Evolutionary conservation across 2,329 filamentous ascomycete genomes (phyloP), one percentile per base, ranked within the genome.

Genomic region (Phialophora expanda): DNA sequence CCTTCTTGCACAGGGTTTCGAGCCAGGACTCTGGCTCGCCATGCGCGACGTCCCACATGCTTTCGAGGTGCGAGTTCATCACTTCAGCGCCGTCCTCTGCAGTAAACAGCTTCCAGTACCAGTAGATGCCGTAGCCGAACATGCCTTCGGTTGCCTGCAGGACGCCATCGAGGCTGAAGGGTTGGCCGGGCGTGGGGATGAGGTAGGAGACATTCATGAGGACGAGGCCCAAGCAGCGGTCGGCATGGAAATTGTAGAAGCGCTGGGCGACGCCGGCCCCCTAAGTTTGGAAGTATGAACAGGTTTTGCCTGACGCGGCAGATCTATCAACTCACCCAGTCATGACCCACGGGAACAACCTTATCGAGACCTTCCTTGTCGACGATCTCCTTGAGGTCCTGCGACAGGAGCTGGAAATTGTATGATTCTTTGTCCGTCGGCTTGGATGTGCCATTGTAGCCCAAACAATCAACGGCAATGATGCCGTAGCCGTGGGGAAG

Each of bases 61-160:
- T 76, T 26, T 81, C 80, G 0, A 79, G 63, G 66, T 82, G 76
- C 30, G 69, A 60, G 6, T 75, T 73, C 32, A 84, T 70, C 9
- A 83, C 44, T 0, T 70, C 68, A 0, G 76, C 70, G 1, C 76
- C 79, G 54, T 83, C 80, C 0, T 76, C 72, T 1, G 76, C 74
- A 0, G 74, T 75, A 69, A 84, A 80, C 30, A 84, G 76, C 58
- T 81, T 70, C 80, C 81, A 84, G 75, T 85, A 85, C 46, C 75
- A 73, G 54, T 75, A 77, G 3, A 74, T 44, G 3, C 76, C 73
- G 54, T 76, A 75, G 11, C 82, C 83, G 34, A 79, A 76, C 0
- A 58, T 44, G 57, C 76, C 65, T 38, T 76, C 69, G 1, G 75
- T 76, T 11, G 69, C 7, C 9, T 71, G 68, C 64, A 80, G 79